phyloP scores from a whole-genome alignment of 177 flowering plant species.

The Vitis hybrid region DNA sequence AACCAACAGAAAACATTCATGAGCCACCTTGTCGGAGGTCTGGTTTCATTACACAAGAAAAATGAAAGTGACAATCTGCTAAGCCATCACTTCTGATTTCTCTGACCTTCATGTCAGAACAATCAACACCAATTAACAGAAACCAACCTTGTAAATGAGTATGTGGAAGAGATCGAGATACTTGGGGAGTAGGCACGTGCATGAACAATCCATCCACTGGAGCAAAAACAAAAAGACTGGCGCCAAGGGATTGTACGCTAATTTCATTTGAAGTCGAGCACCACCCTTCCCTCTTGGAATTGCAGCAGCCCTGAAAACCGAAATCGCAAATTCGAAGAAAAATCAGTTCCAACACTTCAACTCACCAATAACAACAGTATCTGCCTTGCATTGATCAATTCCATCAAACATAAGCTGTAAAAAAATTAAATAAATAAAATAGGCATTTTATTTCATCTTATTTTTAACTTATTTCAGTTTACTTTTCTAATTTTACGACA shows the following conservation, averaged over 20 bases:
- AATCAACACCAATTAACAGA: neutral
- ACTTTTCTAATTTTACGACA: too few relatives aligned
- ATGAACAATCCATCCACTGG: conserved; percentile 79
- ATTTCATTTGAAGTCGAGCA: conserved; percentile 70
- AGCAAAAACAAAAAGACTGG: conserved; percentile 62
- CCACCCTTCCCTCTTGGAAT: conserved; percentile 74
- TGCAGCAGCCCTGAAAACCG: conserved; percentile 68
- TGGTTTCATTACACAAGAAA: neutral
- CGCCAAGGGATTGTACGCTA: conserved; percentile 70
- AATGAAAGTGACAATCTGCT: neutral
- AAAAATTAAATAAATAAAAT: too few relatives aligned
- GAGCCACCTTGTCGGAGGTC: neutral
- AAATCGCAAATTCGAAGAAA: conserved; percentile 9
- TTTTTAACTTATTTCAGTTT: too few relatives aligned
- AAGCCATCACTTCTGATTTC: conserved; percentile 3
- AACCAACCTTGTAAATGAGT: conserved; percentile 69
- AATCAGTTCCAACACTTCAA: neutral
- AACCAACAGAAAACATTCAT: neutral
- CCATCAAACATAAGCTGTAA: too few relatives aligned
- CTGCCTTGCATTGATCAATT: neutral
- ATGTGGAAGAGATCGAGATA: conserved; percentile 69
- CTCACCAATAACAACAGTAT: neutral
- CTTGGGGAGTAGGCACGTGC: conserved; percentile 62
- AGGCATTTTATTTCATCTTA: too few relatives aligned
- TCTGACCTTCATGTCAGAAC: neutral